Base-by-base conservation (phyloP, 2,329 filamentous ascomycete genomes). In the Sporothrix globosa region DNA sequence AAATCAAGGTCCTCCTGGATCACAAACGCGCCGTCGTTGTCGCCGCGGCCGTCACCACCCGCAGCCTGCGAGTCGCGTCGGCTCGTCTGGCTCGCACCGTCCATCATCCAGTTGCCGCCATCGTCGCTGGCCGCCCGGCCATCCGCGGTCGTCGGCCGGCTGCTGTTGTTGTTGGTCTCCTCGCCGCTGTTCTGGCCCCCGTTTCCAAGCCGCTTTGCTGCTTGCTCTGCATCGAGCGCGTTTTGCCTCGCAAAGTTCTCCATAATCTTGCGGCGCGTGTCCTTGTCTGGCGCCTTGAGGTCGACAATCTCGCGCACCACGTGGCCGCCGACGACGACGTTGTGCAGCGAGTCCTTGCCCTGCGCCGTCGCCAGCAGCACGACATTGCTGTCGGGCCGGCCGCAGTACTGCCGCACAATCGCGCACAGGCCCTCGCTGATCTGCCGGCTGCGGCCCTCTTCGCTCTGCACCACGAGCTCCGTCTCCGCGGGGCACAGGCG, bases 401-500 rank as follows among this genome's bases (percentile, higher is more conserved):
- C 88, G 78, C 94, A 97, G 78, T 95, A 94, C 77, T 97, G 91
- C 70, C 90, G 88, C 0, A 95, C 92, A 74, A 96, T 89, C 0
- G 91, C 88, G 77, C 92, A 91, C 5, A 99, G 86, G 0, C 93
- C 88, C 79, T 99, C 96, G 77, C 94, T 97, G 70, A 97, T 88
- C 76, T 98, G 94, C 46, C 93, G 88, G 78, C 94, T 98, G 73
- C 95, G 88, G 21, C 92, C 92, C 76, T 99, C 98, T 75, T 98
- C 93, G 72, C 93, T 94, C 73, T 93, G 93, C 4, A 97, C 92
- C 79, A 97, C 93, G 14, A 99, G 85, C 78, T 99, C 96, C 0
- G 94, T 97, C 80, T 99, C 96, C 0, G 90, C 91, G 0, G 96
- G 95, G 77, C 95, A 98, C 1, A 99, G 84, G 76, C 92, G 93